These are phyloP conservation scores for Entrophospora sp. DNA, from an alignment of 192 early-diverging fungal genomes.

Conservation along the genomic window DNA sequence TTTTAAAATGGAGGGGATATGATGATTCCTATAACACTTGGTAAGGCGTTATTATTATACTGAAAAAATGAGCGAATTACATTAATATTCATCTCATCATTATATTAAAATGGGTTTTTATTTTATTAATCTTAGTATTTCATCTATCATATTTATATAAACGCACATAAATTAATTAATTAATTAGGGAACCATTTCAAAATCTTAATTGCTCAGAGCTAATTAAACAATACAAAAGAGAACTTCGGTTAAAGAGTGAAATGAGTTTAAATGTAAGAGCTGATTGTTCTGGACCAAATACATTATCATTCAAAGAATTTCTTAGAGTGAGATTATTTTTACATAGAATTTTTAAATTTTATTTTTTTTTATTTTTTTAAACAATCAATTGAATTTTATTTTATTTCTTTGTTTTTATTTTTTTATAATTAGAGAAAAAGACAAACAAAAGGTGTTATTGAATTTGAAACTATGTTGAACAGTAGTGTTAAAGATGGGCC, in stretches of 20 bases:
- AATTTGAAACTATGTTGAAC: neutral
- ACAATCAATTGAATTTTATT: no score
- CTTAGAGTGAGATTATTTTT: no score
- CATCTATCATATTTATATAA: no score
- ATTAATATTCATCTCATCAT: no score
- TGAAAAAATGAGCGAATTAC: no score
- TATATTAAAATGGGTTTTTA: neutral
- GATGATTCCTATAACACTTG: neutral
- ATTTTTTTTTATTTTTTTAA: no score
- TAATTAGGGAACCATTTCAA: neutral
- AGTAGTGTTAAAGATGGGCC: neutral
- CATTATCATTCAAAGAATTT: neutral
- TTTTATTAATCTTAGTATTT: neutral
- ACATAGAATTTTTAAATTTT: no score
- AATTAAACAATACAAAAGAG: neutral
- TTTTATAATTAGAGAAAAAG: neutral
- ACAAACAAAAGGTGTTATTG: neutral
- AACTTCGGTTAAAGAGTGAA: neutral
- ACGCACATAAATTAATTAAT: no score
- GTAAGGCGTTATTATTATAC: no score
- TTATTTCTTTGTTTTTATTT: no score
- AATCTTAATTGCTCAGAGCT: conserved; percentile 4
- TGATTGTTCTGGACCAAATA: no score
- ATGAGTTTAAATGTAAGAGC: neutral
- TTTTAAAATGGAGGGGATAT: conserved; percentile 7